These are phyloP conservation scores for Coemansia sp. DNA, from an alignment of 192 early-diverging fungal species.

Conservation along the genomic window DNA sequence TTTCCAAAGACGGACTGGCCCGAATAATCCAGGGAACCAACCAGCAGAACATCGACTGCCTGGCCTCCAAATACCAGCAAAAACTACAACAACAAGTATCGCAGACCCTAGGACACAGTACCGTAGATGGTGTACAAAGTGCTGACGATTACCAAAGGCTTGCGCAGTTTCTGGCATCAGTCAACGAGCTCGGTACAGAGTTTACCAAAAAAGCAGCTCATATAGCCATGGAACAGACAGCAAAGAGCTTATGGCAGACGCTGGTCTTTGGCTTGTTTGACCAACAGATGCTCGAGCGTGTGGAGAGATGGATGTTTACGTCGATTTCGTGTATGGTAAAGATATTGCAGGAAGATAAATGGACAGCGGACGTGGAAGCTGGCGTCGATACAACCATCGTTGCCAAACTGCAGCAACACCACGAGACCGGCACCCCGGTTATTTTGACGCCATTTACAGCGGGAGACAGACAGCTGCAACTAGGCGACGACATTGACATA, in stretches of 20 bases:
- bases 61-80: neutral
- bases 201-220: too few relatives aligned
- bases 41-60: neutral
- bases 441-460: too few relatives aligned
- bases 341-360: neutral
- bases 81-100: neutral
- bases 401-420: too few relatives aligned
- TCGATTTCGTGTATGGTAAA: conserved; percentile 18
- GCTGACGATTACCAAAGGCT: too few relatives aligned
- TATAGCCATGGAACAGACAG: neutral
- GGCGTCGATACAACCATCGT: neutral
- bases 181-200: too few relatives aligned
- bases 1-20: neutral
- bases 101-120: too few relatives aligned
- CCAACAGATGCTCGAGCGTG: neutral
- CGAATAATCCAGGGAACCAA: neutral
- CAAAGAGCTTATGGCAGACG: conserved; percentile 23
- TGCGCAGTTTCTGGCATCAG: too few relatives aligned
- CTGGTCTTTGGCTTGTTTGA: conserved; percentile 21
- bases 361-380: neutral
- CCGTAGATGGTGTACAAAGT: too few relatives aligned
- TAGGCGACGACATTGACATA: too few relatives aligned
- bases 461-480: too few relatives aligned
- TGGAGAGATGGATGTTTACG: conserved; percentile 28
- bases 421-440: too few relatives aligned